phyloP scores from a whole-genome alignment of 1,284 basidiomycete species.

The Papiliotrema terrestris region DNA sequence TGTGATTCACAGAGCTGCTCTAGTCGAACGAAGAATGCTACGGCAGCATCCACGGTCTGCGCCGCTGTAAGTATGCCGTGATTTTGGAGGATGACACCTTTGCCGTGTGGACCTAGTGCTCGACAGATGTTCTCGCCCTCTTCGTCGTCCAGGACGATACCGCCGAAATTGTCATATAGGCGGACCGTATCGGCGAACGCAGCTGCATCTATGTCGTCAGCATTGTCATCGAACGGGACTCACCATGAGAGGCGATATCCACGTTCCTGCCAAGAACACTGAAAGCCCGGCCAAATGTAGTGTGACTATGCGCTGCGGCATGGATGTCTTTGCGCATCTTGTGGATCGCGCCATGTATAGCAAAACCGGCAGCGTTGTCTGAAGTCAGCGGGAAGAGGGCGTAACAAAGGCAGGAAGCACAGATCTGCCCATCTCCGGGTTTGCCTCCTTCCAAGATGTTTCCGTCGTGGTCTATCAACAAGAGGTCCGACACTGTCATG shows the following conservation, averaged over 20 bases:
- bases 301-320: conserved; percentile 64
- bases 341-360: conserved; percentile 59
- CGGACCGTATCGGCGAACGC: conserved; percentile 38
- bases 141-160: conserved; percentile 47
- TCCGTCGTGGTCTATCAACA: conserved; percentile 56
- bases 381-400: background rate
- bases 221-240: background rate
- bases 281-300: conserved; percentile 62
- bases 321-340: conserved; percentile 59
- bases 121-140: conserved; percentile 45
- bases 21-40: conserved; percentile 26
- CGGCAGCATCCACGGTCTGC: conserved; percentile 25
- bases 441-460: conserved; percentile 52
- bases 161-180: conserved; percentile 44
- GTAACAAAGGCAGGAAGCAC: conserved; percentile 9
- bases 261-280: conserved; percentile 58
- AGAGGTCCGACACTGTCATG: conserved; percentile 53
- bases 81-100: conserved; percentile 43
- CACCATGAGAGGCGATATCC: conserved; percentile 57
- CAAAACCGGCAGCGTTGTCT: conserved; percentile 54
- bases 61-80: conserved; percentile 31
- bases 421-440: conserved; percentile 33
- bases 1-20: conserved; percentile 34
- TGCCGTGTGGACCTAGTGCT: conserved; percentile 44
- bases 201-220: conserved; percentile 11